phyloP scores from a whole-genome alignment of 345 rosid genomes.

The Mercurialis annua region DNA sequence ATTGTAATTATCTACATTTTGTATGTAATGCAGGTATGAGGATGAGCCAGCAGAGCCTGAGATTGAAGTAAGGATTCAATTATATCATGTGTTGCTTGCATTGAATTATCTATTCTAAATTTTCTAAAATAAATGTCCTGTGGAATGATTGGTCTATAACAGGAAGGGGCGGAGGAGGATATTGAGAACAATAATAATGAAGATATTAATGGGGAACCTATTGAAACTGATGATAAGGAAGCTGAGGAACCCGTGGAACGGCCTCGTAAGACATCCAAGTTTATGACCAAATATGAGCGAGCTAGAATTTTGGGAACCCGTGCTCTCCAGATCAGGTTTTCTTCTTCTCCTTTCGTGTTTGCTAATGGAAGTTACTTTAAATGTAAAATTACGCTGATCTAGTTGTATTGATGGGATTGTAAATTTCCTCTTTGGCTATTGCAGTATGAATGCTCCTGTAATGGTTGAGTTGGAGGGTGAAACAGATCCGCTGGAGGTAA shows the following conservation, averaged over 20 bases:
- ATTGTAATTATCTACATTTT: too few relatives aligned
- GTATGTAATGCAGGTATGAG: constrained; percentile 46
- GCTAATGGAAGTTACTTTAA: neutral
- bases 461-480: constrained; percentile 93
- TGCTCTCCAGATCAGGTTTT: constrained; percentile 76
- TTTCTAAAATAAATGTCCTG: neutral
- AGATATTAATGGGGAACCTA: constrained; percentile 52
- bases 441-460: constrained; percentile 92
- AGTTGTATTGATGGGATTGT: neutral
- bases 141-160: constrained; percentile 25
- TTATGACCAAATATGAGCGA: constrained; percentile 81
- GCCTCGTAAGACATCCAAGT: constrained; percentile 64
- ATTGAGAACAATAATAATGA: constrained; percentile 51
- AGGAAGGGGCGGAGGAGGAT: constrained; percentile 86
- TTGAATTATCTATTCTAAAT: neutral
- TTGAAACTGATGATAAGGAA: constrained; percentile 59
- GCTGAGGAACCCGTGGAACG: constrained; percentile 38
- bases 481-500: constrained; percentile 84
- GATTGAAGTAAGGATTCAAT: constrained; percentile 48
- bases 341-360: neutral
- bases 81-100: neutral
- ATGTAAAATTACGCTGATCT: neutral
- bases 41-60: constrained; percentile 92
- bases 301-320: constrained; percentile 86
- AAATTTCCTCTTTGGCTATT: constrained; percentile 16